Conservation (phyloP, 2,329 filamentous ascomycete species). For the Tothia fuscella region DNA sequence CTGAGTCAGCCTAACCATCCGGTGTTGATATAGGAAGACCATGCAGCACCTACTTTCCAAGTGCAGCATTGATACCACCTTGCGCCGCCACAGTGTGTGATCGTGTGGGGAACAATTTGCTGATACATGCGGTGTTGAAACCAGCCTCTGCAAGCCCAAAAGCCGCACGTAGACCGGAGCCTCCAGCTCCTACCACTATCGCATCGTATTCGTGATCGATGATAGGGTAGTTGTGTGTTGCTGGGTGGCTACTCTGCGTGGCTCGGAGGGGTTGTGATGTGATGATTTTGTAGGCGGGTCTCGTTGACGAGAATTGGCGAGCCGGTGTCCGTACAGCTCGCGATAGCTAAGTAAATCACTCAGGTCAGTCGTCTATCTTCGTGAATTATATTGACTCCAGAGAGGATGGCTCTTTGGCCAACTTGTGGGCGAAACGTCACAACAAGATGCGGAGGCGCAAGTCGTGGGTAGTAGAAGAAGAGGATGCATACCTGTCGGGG, state of each 20-base stretch:
- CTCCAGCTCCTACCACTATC: conserved; percentile 78
- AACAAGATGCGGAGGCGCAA: background rate
- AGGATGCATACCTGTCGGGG: conserved; percentile 9
- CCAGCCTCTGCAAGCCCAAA: conserved; percentile 80
- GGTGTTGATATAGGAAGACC: background rate
- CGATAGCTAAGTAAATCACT: conserved; percentile 18
- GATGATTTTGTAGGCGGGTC: conserved; percentile 72
- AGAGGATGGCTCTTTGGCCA: background rate
- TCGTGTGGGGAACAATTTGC: conserved; percentile 75
- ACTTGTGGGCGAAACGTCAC: background rate
- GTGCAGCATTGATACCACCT: conserved; percentile 77
- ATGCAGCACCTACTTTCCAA: conserved; percentile 50
- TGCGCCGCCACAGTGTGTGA: conserved; percentile 67
- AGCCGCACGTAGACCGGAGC: conserved; percentile 68
- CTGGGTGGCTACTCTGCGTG: conserved; percentile 80
- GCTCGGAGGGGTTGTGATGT: conserved; percentile 76
- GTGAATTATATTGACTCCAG: background rate
- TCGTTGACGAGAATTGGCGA: conserved; percentile 78
- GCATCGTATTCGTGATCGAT: conserved; percentile 99
- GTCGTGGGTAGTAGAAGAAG: background rate
- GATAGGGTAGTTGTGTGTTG: conserved; percentile 85
- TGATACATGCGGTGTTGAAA: conserved; percentile 81
- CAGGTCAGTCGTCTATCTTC: background rate
- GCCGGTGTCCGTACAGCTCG: conserved; percentile 36
- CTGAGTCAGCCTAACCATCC: background rate